Conservation (phyloP, 2,329 filamentous ascomycete species). For the Curvularia hawaiiensis region DNA sequence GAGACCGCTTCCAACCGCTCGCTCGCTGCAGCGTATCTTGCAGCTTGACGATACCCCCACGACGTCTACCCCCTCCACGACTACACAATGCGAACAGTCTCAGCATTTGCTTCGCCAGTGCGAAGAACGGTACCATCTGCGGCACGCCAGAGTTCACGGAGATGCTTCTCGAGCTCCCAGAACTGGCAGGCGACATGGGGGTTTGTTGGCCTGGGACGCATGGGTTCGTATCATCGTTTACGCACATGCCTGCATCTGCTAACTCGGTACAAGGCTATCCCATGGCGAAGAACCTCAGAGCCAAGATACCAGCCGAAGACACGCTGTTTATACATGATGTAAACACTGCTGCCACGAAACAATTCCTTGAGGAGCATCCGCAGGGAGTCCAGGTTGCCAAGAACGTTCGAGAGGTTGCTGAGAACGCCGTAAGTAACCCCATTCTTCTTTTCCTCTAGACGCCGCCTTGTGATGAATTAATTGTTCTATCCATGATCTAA, state of each 20-base stretch:
- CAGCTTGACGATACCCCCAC: conserved; percentile 23
- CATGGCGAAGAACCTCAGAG: conserved; percentile 73
- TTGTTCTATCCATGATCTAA: conserved; percentile 71
- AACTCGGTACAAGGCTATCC: conserved; percentile 61
- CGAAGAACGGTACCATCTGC: conserved; percentile 26
- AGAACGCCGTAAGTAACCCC: conserved; percentile 65
- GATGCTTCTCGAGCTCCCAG: conserved; percentile 52
- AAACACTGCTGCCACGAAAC: conserved; percentile 61
- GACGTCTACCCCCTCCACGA: conserved; percentile 20
- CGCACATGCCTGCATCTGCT: conserved; percentile 32
- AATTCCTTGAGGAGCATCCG: conserved; percentile 63
- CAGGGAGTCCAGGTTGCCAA: conserved; percentile 61
- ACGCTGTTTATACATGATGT: conserved; percentile 69
- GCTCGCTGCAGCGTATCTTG: conserved; percentile 23
- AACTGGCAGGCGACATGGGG: conserved; percentile 54
- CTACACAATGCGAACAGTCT: conserved; percentile 37
- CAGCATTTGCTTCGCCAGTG: conserved; percentile 37
- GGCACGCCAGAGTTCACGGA: conserved; percentile 33
- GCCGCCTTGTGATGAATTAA: conserved; percentile 56
- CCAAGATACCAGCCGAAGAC: conserved; percentile 68
- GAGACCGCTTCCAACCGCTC: conserved; percentile 40
- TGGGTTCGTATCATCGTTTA: conserved; percentile 48
- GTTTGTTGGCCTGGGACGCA: conserved; percentile 57
- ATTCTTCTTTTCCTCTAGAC: conserved; percentile 4
- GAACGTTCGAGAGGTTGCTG: conserved; percentile 65